Conservation (phyloP, 176 grass and related monocot genomes). For the Rhynchospora tenuis region DNA sequence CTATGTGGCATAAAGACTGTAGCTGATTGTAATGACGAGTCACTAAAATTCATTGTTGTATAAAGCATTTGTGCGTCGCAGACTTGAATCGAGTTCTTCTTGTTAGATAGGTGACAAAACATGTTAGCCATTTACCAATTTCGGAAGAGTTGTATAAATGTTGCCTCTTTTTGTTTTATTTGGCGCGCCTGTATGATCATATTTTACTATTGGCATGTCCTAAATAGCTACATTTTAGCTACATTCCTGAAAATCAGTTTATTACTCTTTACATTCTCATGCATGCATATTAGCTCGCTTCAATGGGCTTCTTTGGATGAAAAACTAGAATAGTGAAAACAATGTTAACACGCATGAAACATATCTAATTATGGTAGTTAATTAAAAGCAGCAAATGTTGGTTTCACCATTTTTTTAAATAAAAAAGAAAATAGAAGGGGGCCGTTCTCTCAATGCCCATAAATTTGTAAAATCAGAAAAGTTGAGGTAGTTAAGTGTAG, state of each 20-base stretch:
- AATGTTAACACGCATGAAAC: no score
- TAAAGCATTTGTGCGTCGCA: background rate
- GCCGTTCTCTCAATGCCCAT: background rate
- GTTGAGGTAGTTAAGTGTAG: constrained; percentile 8
- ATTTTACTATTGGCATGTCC: background rate
- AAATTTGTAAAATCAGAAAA: background rate
- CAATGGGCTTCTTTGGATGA: background rate
- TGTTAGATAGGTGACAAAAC: background rate
- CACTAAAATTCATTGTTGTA: constrained; percentile 6
- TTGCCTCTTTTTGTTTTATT: background rate
- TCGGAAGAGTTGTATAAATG: background rate
- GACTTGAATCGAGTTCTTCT: background rate
- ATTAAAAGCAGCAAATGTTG: background rate
- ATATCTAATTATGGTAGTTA: no score
- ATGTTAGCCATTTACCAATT: background rate
- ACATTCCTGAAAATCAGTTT: background rate
- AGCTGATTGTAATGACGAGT: constrained; percentile 9
- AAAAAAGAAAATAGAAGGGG: no score
- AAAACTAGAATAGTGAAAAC: no score
- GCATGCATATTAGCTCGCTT: background rate
- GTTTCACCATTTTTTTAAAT: background rate
- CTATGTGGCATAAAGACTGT: background rate
- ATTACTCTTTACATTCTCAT: background rate
- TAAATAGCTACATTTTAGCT: no score
- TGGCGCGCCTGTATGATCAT: background rate